A percentile compares a stretch with the other conserved stretches of the same genome.
Evolutionary conservation across 2,329 filamentous ascomycete genomes (phyloP).

Genomic region (Aspergillus glaucus): DNA sequence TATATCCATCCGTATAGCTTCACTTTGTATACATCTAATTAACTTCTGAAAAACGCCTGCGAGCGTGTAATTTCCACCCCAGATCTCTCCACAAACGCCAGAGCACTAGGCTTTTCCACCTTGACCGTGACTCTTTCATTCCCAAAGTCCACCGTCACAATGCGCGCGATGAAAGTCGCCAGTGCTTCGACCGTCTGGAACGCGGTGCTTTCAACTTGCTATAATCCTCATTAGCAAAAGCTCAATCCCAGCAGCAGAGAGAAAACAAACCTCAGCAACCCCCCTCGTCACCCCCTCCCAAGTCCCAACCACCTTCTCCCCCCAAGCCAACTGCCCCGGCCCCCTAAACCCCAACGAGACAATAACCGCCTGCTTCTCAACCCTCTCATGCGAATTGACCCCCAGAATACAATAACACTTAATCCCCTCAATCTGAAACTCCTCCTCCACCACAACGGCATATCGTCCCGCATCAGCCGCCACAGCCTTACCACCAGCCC

Average conservation of each 20-base stretch:
- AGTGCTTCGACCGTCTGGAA: slow-evolving; percentile 49
- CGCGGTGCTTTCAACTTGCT: slow-evolving; percentile 42
- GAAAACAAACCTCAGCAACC: slow-evolving; percentile 32
- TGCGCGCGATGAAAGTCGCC: slow-evolving; percentile 43
- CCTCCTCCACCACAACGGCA: slow-evolving; percentile 28
- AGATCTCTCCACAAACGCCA: slow-evolving; percentile 44
- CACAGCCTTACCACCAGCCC: slow-evolving; percentile 6
- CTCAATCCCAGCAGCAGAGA: neutral
- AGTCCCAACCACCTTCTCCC: slow-evolving; percentile 27
- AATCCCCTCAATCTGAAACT: slow-evolving; percentile 39
- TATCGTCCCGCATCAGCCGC: slow-evolving; percentile 20
- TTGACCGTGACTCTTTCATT: slow-evolving; percentile 42
- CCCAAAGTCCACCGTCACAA: slow-evolving; percentile 40
- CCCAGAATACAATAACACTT: slow-evolving; percentile 44
- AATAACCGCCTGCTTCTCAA: slow-evolving; percentile 46
- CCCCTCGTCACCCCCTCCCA: slow-evolving; percentile 35
- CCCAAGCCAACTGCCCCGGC: slow-evolving; percentile 27
- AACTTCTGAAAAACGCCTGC: slow-evolving; percentile 34
- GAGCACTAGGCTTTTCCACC: slow-evolving; percentile 46
- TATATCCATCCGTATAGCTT: too few species aligned
- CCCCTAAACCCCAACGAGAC: slow-evolving; percentile 34
- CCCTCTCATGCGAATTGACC: slow-evolving; percentile 47
- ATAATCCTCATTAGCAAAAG: slow-evolving; percentile 10
- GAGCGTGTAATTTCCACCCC: slow-evolving; percentile 46
- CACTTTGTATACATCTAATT: too few species aligned